Evolutionary conservation across 116 monocot genomes (phyloP), one percentile per base, ranked within the genome.

Genomic region (Papilionanthe hybrid): DNA sequence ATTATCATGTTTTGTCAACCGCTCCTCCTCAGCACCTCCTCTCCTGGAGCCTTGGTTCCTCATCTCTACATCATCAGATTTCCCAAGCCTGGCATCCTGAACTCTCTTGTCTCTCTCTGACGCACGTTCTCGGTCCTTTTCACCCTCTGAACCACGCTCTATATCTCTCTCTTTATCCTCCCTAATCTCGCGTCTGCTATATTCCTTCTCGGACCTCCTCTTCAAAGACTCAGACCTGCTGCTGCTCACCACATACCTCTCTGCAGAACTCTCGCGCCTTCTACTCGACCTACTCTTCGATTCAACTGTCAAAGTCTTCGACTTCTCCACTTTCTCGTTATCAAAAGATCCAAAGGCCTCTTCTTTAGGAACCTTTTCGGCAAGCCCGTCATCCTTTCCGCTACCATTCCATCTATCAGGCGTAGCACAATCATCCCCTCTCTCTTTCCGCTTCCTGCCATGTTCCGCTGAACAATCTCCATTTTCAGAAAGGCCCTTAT

Each of bases 401-500:
- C 32, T 72, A 3, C 80, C 81, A 67, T 74, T 84, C 84, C 84
- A 79, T 28, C 82, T 78, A 22, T 85, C 84, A 27, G 81, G 69
- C 7, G 32, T 82, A 15, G 63, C 67, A n/a, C 17, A 55, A 18
- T 78, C 73, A 50, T 83, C 85, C 2, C 44, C 68, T 43, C 82
- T 67, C 10, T 86, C 86, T 72, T 84, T 86, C 78, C 86, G 71
- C 76, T 84, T 89, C 23, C 78, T 72, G 57, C 85, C 88, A 32
- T 32, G 32, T 32, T 32, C 32, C 0, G 32, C 32, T 48, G 44
- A 68, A 13, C 47, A 32, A 71, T 83, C 78, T 5, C 81, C 83
- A 63, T 84, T 89, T 22, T 80, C 76, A 8, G 79, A 60, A 18
- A 37, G 81, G 43, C 29, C 53, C 83, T 68, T 28, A 25, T 89